phyloP scores from a whole-genome alignment of 176 grass and related monocot genomes.

The Luzula sylvatica region DNA sequence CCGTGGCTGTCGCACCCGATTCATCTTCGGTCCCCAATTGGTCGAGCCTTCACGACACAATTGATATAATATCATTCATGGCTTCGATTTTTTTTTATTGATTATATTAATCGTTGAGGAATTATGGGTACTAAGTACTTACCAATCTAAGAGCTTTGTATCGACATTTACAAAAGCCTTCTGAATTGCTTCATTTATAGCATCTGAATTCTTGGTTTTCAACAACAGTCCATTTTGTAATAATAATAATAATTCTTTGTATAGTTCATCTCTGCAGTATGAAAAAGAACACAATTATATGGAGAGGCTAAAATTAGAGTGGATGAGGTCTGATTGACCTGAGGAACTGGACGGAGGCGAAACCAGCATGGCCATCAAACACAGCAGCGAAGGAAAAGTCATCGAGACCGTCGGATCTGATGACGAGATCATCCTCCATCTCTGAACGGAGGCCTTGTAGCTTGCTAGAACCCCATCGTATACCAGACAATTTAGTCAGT shows the following conservation, averaged over 20 bases:
- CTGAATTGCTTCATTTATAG: constrained; percentile 55
- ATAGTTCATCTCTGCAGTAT: constrained; percentile 73
- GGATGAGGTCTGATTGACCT: constrained; percentile 28
- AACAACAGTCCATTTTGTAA: constrained; percentile 73
- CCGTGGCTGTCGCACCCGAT: constrained; percentile 72
- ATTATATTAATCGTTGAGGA: neutral
- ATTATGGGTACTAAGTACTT: constrained; percentile 17
- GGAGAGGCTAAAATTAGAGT: neutral
- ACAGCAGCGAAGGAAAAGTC: constrained; percentile 95
- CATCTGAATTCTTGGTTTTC: constrained; percentile 51
- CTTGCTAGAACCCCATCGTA: constrained; percentile 83
- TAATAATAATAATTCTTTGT: constrained; percentile 64
- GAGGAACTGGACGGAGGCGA: constrained; percentile 75
- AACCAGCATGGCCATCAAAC: constrained; percentile 85
- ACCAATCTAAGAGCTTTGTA: constrained; percentile 62
- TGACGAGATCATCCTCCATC: constrained; percentile 90
- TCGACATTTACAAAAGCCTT: constrained; percentile 62
- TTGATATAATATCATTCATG: constrained; percentile 1
- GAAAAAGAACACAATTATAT: neutral
- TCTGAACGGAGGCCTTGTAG: constrained; percentile 74
- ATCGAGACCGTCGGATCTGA: constrained; percentile 42
- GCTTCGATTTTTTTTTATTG: neutral
- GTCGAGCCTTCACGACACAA: constrained; percentile 50
- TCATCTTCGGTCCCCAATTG: constrained; percentile 41
- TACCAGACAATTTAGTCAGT: constrained; percentile 29